Evolutionary conservation across 257 asterid genomes (phyloP).

Genomic region (Nemophila menziesii): DNA sequence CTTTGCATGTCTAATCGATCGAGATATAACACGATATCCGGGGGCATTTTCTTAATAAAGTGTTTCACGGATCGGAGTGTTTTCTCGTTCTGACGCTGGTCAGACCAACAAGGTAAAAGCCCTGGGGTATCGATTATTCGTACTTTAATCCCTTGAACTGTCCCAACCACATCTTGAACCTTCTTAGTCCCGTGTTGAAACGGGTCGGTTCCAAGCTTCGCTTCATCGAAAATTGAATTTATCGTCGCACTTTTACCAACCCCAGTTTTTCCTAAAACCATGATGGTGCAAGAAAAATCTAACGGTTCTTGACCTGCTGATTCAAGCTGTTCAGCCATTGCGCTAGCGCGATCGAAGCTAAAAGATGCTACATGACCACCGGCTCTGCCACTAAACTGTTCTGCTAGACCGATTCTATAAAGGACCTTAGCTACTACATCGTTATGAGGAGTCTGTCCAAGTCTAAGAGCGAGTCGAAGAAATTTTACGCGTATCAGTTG

Average conservation of each 20-base stretch:
- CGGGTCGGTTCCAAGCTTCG: slow-evolving; percentile 77
- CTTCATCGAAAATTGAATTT: slow-evolving; percentile 86
- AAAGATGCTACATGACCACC: slow-evolving; percentile 83
- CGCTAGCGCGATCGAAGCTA: no score
- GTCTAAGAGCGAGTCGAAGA: no score
- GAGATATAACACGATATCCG: slow-evolving; percentile 90
- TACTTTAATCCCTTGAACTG: slow-evolving; percentile 90
- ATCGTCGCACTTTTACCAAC: slow-evolving; percentile 96
- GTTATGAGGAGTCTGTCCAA: slow-evolving; percentile 95
- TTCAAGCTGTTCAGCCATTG: no score
- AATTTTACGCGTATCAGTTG: slow-evolving; percentile 97
- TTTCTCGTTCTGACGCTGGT: slow-evolving; percentile 84
- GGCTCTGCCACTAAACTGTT: slow-evolving; percentile 86
- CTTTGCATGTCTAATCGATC: slow-evolving; percentile 94
- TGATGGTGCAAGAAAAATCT: no score
- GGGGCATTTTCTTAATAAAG: slow-evolving; percentile 79
- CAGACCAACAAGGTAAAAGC: slow-evolving; percentile 94
- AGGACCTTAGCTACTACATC: slow-evolving; percentile 96
- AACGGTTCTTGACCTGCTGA: no score
- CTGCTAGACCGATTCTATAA: slow-evolving; percentile 91
- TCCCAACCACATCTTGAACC: slow-evolving; percentile 94
- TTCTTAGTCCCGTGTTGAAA: no score
- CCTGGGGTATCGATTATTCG: slow-evolving; percentile 89
- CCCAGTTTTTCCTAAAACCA: no score
- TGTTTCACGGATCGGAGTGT: no score